Percentiles rank a stretch among this genome's conserved stretches.
phyloP scores from a whole-genome alignment of 306 rosid species.

The Hylodesmum podocarpum region DNA sequence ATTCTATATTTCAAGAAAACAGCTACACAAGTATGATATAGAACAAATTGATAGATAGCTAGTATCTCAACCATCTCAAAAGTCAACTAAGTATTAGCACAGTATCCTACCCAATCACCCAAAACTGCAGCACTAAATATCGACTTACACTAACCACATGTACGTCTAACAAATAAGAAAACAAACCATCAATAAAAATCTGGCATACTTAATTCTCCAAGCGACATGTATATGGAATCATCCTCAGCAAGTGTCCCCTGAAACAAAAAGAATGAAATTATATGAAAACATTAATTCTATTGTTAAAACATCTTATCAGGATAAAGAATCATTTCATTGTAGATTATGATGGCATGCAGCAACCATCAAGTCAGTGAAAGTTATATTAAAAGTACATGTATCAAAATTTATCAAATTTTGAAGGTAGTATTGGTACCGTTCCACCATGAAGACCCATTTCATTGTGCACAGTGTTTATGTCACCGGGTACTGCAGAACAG shows the following conservation, averaged over 20 bases:
- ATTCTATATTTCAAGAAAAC: background rate
- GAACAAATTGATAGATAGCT: background rate
- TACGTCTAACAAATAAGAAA: constrained; percentile 39
- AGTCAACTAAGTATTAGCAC: constrained; percentile 5
- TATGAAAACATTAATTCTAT: background rate
- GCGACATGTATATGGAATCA: constrained; percentile 95
- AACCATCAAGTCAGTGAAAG: constrained; percentile 31
- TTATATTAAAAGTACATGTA: constrained; percentile 22
- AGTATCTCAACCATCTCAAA: constrained; percentile 9
- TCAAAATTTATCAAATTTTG: constrained; percentile 16
- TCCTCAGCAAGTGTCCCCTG: constrained; percentile 90
- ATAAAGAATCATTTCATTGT: constrained; percentile 29
- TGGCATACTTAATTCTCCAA: constrained; percentile 90
- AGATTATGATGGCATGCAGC: constrained; percentile 6
- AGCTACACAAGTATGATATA: background rate
- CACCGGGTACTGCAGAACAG: constrained; percentile 76
- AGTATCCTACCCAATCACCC: constrained; percentile 7
- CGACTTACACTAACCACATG: constrained; percentile 25
- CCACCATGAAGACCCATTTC: constrained; percentile 73
- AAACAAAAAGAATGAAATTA: constrained; percentile 41
- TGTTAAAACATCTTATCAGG: constrained; percentile 18
- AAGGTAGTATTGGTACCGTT: constrained; percentile 58
- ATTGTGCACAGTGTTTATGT: constrained; percentile 65
- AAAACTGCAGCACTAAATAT: constrained; percentile 30
- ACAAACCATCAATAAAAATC: constrained; percentile 50